Evolutionary conservation across 805 yeast species (phyloP).

Genomic region (Kazachstania viticola): DNA sequence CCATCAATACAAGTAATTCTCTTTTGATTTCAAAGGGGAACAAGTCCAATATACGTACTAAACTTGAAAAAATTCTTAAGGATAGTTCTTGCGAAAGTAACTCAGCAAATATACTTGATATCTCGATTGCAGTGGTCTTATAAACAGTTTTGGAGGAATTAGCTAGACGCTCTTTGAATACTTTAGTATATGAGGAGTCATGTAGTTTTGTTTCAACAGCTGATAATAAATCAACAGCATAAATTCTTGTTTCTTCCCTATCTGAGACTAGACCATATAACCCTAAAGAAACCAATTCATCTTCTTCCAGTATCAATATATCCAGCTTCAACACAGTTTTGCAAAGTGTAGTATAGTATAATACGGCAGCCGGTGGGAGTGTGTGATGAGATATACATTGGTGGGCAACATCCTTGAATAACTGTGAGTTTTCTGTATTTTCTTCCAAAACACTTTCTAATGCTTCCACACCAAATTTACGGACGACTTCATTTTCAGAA

Average conservation of each 20-base stretch:
- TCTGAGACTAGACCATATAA: slow-evolving; percentile 71
- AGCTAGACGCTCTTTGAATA: slow-evolving; percentile 58
- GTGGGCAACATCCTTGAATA: slow-evolving; percentile 47
- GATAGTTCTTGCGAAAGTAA: slow-evolving; percentile 45
- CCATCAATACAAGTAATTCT: slow-evolving; percentile 66
- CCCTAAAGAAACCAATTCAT: slow-evolving; percentile 64
- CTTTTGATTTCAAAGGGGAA: slow-evolving; percentile 48
- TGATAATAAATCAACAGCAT: slow-evolving; percentile 62
- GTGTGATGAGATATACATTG: slow-evolving; percentile 56
- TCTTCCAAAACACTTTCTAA: slow-evolving; percentile 51
- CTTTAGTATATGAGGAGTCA: slow-evolving; percentile 41
- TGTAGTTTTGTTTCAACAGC: slow-evolving; percentile 51
- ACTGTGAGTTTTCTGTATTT: slow-evolving; percentile 43
- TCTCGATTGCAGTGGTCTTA: slow-evolving; percentile 72
- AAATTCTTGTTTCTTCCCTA: slow-evolving; percentile 50
- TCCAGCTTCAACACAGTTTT: slow-evolving; percentile 46
- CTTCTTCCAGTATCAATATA: slow-evolving; percentile 40
- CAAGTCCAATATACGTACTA: slow-evolving; percentile 55
- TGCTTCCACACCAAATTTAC: slow-evolving; percentile 58
- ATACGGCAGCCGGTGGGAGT: slow-evolving; percentile 41
- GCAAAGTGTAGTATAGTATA: slow-evolving; percentile 62
- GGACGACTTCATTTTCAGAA: slow-evolving; percentile 45
- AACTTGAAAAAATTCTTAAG: slow-evolving; percentile 57
- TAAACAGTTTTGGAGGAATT: slow-evolving; percentile 73
- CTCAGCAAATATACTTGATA: slow-evolving; percentile 63